phyloP scores from a whole-genome alignment of 495 filamentous ascomycete genomes.

The Aspergillus affinis region DNA sequence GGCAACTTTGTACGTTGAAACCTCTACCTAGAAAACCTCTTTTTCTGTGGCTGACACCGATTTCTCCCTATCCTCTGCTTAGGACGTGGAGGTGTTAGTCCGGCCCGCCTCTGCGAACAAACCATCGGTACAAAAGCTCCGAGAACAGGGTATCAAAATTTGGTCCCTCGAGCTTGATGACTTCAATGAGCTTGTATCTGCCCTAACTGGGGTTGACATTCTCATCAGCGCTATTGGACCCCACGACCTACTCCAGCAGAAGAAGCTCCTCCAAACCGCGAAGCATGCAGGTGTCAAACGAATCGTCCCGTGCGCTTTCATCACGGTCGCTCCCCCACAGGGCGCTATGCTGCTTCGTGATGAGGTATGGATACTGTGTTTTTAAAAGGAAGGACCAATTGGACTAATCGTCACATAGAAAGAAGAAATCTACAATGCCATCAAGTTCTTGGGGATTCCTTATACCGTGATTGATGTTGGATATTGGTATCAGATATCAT shows the following conservation, averaged over 20 bases:
- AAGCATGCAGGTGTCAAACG: slow-evolving; percentile 24
- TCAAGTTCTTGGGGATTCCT: slow-evolving; percentile 31
- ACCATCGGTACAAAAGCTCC: slow-evolving; percentile 22
- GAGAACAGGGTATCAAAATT: slow-evolving; percentile 26
- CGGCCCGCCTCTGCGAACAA: slow-evolving; percentile 32
- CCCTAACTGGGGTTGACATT: slow-evolving; percentile 29
- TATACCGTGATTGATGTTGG: slow-evolving; percentile 52
- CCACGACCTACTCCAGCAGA: slow-evolving; percentile 23
- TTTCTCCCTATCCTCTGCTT: neutral
- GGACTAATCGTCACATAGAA: slow-evolving; percentile 22
- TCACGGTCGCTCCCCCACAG: slow-evolving; percentile 23
- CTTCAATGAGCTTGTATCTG: slow-evolving; percentile 21
- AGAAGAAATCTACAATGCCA: slow-evolving; percentile 37
- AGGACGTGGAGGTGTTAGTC: slow-evolving; percentile 34
- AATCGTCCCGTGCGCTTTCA: slow-evolving; percentile 42
- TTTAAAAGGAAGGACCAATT: neutral
- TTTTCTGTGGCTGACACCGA: too few relatives aligned
- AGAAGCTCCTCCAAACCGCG: slow-evolving; percentile 31
- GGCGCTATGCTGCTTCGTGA: slow-evolving; percentile 22
- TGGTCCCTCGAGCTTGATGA: slow-evolving; percentile 23
- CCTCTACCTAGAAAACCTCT: too few relatives aligned
- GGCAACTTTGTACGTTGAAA: slow-evolving; percentile 16
- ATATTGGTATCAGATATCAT: slow-evolving; percentile 41
- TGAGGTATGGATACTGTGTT: slow-evolving; percentile 7
- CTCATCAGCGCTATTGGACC: slow-evolving; percentile 35